Conservation (phyloP, 1,139 yeast genomes). For the Kodamaea sp. region DNA sequence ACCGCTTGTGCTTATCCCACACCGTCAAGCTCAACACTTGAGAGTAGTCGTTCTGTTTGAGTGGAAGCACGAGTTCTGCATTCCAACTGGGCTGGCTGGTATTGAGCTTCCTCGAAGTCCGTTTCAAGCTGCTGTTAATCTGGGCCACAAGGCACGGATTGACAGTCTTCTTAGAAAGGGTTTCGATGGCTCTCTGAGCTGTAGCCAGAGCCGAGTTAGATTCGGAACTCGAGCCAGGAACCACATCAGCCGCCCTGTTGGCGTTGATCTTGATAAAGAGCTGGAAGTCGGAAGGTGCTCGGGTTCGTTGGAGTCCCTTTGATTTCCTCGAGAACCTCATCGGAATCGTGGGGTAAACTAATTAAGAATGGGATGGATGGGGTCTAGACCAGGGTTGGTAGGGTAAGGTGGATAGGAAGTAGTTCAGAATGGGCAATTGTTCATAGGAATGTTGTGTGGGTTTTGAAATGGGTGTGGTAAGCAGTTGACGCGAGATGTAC, state of each 20-base stretch:
- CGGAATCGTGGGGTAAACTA: too few relatives aligned
- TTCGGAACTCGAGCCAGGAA: conserved; percentile 8
- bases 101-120: conserved; percentile 36
- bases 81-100: conserved; percentile 51
- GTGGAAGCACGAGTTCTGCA: conserved; percentile 34
- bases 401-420: too few relatives aligned
- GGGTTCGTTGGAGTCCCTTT: too few relatives aligned
- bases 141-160: conserved; percentile 41
- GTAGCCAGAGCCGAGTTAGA: neutral
- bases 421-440: too few relatives aligned
- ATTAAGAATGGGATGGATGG: too few relatives aligned
- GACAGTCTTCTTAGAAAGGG: conserved; percentile 19
- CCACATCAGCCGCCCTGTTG: conserved; percentile 43
- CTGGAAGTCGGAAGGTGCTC: conserved; percentile 10
- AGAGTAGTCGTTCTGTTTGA: conserved; percentile 29
- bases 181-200: neutral
- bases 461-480: too few relatives aligned
- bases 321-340: too few relatives aligned
- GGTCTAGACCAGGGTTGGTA: too few relatives aligned
- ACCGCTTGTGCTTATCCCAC: conserved; percentile 50
- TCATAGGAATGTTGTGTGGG: too few relatives aligned
- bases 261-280: conserved; percentile 36
- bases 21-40: conserved; percentile 38
- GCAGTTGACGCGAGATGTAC: too few relatives aligned
- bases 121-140: conserved; percentile 31